Evolutionary conservation across 371 early-diverging fungal genomes (phyloP).

Genomic region (Umbelopsis sp.): DNA sequence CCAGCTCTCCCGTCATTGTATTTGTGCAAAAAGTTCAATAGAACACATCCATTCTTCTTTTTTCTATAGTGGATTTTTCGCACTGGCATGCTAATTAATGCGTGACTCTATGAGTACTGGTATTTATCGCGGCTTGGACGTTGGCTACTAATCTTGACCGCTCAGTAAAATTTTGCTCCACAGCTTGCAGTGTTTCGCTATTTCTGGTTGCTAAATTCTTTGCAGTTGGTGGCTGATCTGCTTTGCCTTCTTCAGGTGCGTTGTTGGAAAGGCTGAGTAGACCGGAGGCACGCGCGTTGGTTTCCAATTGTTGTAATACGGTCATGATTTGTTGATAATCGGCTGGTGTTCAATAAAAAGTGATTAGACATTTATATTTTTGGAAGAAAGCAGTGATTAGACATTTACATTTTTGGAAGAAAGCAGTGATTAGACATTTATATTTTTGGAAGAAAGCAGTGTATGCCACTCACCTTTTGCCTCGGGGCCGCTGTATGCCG

Average conservation of each 20-base stretch:
- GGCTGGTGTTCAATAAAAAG: conserved; percentile 21
- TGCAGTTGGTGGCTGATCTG: conserved; percentile 19
- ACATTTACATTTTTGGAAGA: too few relatives aligned
- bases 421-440: too few relatives aligned
- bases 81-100: not conserved
- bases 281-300: conserved; percentile 43
- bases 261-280: conserved; percentile 40
- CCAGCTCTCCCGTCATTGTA: not conserved
- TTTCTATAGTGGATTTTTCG: too few relatives aligned
- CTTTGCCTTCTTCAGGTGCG: conserved; percentile 24
- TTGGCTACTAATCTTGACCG: conserved; percentile 45
- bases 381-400: too few relatives aligned
- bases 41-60: too few relatives aligned
- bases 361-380: too few relatives aligned
- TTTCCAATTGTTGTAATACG: conserved; percentile 36
- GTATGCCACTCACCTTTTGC: conserved; percentile 32
- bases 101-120: conserved; percentile 8
- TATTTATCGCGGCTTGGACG: conserved; percentile 43
- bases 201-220: conserved; percentile 45
- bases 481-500: conserved; percentile 36
- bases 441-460: too few relatives aligned
- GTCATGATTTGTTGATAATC: conserved; percentile 42
- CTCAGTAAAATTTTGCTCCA: conserved; percentile 45
- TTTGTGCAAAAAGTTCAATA: not conserved
- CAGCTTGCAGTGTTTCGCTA: conserved; percentile 44